A percentile compares a stretch with the other conserved stretches of the same genome.
Evolutionary conservation across 345 rosid species (phyloP).

Genomic region (Triadica sebifera): DNA sequence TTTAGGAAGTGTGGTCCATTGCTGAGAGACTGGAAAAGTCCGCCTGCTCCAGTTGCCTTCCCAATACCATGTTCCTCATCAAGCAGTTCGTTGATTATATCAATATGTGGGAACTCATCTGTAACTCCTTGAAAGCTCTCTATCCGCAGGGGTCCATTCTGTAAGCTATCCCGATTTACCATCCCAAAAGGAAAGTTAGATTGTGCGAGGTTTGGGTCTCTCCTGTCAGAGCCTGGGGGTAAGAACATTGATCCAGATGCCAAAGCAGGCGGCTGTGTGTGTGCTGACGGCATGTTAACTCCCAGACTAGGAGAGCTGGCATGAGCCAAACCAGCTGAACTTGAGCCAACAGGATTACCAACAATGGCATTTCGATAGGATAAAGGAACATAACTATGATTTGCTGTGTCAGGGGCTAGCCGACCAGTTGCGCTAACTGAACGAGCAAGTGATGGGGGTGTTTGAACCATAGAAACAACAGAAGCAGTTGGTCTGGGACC

Average conservation of each 20-base stretch:
- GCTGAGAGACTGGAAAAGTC: conserved; percentile 33
- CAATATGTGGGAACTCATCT: conserved; percentile 92
- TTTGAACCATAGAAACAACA: conserved; percentile 52
- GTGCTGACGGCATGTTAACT: conserved; percentile 44
- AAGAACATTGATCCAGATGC: conserved; percentile 47
- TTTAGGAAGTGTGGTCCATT: conserved; percentile 42
- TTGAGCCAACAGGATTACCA: conserved; percentile 57
- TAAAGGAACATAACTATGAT: conserved; percentile 58
- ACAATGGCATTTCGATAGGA: conserved; percentile 80
- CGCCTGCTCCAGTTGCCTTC: conserved; percentile 31
- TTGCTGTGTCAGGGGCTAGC: conserved; percentile 59
- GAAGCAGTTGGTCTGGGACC: conserved; percentile 51
- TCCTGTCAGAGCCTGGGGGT: conserved; percentile 44
- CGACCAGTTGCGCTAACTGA: conserved; percentile 85
- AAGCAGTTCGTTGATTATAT: conserved; percentile 87
- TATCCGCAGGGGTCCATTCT: conserved; percentile 57
- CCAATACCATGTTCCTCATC: conserved; percentile 67
- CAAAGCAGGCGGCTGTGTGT: conserved; percentile 43
- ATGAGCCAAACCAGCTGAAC: conserved; percentile 49
- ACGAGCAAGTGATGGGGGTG: conserved; percentile 64
- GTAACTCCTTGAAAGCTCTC: conserved; percentile 55
- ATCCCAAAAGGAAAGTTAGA: conserved; percentile 46
- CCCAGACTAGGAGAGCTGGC: conserved; percentile 47
- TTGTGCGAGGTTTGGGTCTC: conserved; percentile 43
- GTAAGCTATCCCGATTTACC: conserved; percentile 45